These are phyloP conservation scores for Nicotiana attenuata DNA, from an alignment of 257 asterid genomes.

Conservation along the genomic window DNA sequence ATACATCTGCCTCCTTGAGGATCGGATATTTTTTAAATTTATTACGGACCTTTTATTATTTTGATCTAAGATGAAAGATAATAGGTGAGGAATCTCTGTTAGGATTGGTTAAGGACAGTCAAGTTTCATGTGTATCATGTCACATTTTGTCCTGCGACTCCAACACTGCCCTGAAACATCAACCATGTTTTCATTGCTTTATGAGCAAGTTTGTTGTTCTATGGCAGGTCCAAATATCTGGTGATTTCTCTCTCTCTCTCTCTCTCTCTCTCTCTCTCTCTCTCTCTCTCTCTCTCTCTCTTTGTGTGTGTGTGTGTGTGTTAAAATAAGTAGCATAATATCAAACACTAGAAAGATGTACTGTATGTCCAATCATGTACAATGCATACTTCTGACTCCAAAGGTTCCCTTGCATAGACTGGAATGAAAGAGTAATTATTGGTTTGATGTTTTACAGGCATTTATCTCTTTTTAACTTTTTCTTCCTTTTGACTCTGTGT, in stretches of 20 bases:
- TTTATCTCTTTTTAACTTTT: not conserved
- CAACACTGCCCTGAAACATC: not conserved
- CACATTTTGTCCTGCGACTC: not conserved
- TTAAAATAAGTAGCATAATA: not conserved
- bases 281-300: not conserved
- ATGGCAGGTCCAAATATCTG: not conserved
- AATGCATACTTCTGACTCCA: not conserved
- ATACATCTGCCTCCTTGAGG: not conserved
- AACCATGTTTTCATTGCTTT: not conserved
- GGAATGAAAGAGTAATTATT: not conserved
- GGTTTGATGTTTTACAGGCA: not conserved
- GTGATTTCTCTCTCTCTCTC: not conserved
- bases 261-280: not conserved
- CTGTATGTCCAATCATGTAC: not conserved
- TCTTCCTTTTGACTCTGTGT: not conserved
- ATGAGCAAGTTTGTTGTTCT: not conserved
- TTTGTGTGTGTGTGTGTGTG: too few species aligned
- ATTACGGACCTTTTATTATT: not conserved
- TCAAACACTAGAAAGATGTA: not conserved
- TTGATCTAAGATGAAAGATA: not conserved
- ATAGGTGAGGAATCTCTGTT: not conserved
- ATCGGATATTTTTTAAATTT: not conserved
- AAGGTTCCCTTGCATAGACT: not conserved
- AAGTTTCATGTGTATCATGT: not conserved
- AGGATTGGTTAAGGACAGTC: not conserved